Evolutionary conservation across 768 basidiomycete species (phyloP).

Genomic region (Termitomyces sp.): DNA sequence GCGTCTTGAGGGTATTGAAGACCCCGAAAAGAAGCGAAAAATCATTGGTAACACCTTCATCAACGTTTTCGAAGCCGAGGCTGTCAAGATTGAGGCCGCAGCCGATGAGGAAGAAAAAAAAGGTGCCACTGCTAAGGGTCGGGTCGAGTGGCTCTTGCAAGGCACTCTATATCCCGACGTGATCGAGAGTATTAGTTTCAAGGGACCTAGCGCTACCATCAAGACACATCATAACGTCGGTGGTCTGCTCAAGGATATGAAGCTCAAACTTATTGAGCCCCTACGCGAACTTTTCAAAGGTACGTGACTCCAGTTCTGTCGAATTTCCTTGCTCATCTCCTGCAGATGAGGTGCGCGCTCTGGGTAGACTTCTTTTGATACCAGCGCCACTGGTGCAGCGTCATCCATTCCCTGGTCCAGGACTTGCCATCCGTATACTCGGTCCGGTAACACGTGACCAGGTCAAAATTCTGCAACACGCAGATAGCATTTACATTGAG

Average conservation of each 20-base stretch:
- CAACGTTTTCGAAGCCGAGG: conserved; percentile 95
- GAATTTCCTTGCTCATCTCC: conserved; percentile 6
- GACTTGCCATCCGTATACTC: conserved; percentile 95
- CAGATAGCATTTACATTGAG: conserved; percentile 95
- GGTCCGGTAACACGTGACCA: conserved; percentile 94
- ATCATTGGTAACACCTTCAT: conserved; percentile 99
- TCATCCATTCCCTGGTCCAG: conserved; percentile 98
- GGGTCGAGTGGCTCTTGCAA: conserved; percentile 95
- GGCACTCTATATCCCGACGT: conserved; percentile 99
- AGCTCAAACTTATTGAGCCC: conserved; percentile 97
- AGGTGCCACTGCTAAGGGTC: conserved; percentile 75
- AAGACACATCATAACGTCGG: conserved; percentile 99
- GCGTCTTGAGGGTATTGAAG: conserved; percentile 86
- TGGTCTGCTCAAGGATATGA: conserved; percentile 95
- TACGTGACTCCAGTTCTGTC: conserved; percentile 26
- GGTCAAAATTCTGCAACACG: conserved; percentile 86
- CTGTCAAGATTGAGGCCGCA: conserved; percentile 78
- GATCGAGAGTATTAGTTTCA: conserved; percentile 99
- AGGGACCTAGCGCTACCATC: conserved; percentile 97
- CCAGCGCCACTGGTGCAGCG: conserved; percentile 91
- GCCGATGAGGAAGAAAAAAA: conserved; percentile 73
- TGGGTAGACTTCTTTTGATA: conserved; percentile 88
- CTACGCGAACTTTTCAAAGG: conserved; percentile 98
- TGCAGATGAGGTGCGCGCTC: conserved; percentile 90
- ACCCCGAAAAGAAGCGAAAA: conserved; percentile 95